Evolutionary conservation across 345 rosid genomes (phyloP), one percentile per base, ranked within the genome.

Genomic region (Stellera chamaejasme): DNA sequence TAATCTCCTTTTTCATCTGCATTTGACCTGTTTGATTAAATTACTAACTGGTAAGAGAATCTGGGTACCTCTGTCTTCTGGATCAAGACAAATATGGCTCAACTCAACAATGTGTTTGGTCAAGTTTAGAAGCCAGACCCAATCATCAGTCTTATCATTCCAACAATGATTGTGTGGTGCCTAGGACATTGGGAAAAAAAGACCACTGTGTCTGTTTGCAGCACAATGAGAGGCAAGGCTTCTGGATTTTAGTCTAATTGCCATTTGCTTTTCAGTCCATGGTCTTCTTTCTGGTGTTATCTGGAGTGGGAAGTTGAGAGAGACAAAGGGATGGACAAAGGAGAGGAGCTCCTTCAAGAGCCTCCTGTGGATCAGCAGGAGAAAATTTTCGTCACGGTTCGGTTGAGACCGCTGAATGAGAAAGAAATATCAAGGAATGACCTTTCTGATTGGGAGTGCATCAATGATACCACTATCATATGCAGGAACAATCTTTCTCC

Each of bases 381-480:
- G 77, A 93, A 75, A 61, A 78, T 93, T 58, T 71, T 79, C 50
- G 97, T 89, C 59, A 89, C 91, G 23, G 91, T 93, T 65, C 88
- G 97, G 52, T 51, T 93, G 66, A 71, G 99, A 77, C 99, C 96
- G 59, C 66, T 89, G 76, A 93, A 66, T 75, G 83, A 72, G 66
- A 93, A 79, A 77, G 99, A 93, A 70, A 77, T 62, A 66, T 72
- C 79, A 28, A 79, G 72, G 61, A 63, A 81, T 58, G 99, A 89
- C 43, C 79, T 77, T n/a, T 80, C 79, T 1, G 97, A 93, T 70
- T 89, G 99, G 97, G 97, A 89, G 72, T 89, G 94, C 64, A 81
- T 87, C 76, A 81, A 72, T 66, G 83, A 83, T 8, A 70, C 65
- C 64, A 87, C 92, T 11, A 60, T 93, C 54, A 60, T 89, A 59